Base-by-base conservation (phyloP, 768 basidiomycete genomes). In the Tubosaeta brunneosetosa region DNA sequence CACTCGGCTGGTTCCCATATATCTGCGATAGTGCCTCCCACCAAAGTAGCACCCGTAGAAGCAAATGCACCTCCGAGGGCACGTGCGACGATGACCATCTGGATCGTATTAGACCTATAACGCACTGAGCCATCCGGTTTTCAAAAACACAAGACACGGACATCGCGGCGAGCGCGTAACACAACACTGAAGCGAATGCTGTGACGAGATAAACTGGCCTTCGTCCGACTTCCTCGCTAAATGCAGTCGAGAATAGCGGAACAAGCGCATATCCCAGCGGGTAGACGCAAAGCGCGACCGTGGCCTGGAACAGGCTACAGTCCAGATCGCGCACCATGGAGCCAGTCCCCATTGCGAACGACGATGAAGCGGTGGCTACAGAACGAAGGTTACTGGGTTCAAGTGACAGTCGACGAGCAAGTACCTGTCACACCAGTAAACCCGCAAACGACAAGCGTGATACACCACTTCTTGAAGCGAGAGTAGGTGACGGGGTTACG, bases 191-290 rank as follows among this genome's bases (percentile, higher is more conserved):
- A 6, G 77, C 75, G 44, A 78, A 58, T 16, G 70, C 71, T 1
- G 80, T 81, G 44, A 69, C 67, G 16, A 83, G 60, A 57, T 85
- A 85, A 4, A 86, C 61, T 0, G 84, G 83, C 38, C 74, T 74
- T 50, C 85, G 69, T 17, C 85, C 85, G 55, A 86, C 79, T 56
- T 86, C 86, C 63, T 86, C 86, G 61, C 83, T 84, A 62, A 86
- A 78, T 0, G 85, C 77, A 2, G 85, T 80, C 1, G 84, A 77
- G 26, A 86, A 71, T 3, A 87, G 76, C 4, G 85, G 84, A 7
- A 83, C 70, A 14, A 85, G 44, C 2, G 76, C 84, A 58, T 85
- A 86, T 4, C 84, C 85, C 5, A 87, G 66, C 0, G 79, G 70
- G 61, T 76, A 87, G 17, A 82, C 71, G 47, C 75, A 73, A 33